Evolutionary conservation across 495 filamentous ascomycete genomes (phyloP).

Genomic region (Xylaria acuta): DNA sequence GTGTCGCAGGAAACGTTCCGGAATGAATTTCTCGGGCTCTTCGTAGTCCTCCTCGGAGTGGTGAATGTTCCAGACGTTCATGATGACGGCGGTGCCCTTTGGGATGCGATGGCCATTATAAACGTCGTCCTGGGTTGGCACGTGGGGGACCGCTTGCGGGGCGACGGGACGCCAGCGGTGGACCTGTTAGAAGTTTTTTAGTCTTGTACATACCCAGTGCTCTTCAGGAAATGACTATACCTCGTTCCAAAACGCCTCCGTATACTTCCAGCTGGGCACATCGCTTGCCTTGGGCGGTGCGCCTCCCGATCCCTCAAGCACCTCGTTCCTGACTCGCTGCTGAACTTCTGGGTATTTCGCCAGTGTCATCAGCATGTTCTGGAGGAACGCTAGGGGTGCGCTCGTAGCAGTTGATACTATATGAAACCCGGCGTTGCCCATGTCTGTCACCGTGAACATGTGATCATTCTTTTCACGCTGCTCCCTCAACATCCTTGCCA

Average conservation of each 20-base stretch:
- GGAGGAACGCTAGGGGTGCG: neutral
- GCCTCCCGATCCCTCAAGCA: neutral
- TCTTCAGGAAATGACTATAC: neutral
- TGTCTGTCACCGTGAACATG: neutral
- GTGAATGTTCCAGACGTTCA: conserved; percentile 5
- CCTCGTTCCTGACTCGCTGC: neutral
- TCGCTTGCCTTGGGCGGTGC: neutral
- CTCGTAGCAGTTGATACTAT: neutral
- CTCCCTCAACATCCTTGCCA: neutral
- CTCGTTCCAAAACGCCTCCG: neutral
- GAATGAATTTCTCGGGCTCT: neutral
- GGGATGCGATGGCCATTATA: neutral
- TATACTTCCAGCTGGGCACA: neutral
- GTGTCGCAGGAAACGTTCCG: neutral
- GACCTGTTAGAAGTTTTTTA: neutral
- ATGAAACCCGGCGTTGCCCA: neutral
- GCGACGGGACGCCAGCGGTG: neutral
- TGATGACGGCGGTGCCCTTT: neutral
- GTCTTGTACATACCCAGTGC: neutral
- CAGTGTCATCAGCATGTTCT: neutral
- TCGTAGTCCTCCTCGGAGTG: neutral
- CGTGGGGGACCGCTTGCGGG: neutral
- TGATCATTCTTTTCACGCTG: neutral
- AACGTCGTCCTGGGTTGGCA: neutral
- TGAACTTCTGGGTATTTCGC: neutral